Percentiles rank a stretch among this genome's conserved stretches.
Conservation (phyloP, 2,329 filamentous ascomycete species). For the Cladosporium austrohemisphaericum region DNA sequence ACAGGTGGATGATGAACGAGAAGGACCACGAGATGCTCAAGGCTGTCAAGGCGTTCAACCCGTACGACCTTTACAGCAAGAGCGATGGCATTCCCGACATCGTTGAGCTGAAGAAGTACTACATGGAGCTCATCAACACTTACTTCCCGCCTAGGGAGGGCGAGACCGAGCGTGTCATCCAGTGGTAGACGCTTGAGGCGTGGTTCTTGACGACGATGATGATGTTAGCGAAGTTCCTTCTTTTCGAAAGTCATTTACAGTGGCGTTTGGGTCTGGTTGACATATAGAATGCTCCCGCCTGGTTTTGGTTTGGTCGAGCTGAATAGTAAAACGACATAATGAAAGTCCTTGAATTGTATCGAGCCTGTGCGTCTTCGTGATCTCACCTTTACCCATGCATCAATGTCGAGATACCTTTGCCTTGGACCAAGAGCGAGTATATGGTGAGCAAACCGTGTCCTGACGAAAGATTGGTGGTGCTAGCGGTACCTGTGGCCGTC, state of each 20-base stretch:
- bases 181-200: conserved; percentile 52
- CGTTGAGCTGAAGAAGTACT: conserved; percentile 75
- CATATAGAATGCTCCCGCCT: conserved; percentile 5
- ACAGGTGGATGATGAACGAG: conserved; percentile 76
- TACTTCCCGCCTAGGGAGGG: conserved; percentile 43
- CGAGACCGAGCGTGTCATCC: conserved; percentile 53
- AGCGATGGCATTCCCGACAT: conserved; percentile 74
- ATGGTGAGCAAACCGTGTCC: too few relatives aligned
- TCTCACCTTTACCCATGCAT: too few relatives aligned
- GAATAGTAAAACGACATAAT: conserved; percentile 10
- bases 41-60: conserved; percentile 82
- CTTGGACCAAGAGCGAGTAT: too few relatives aligned
- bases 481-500: too few relatives aligned
- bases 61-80: conserved; percentile 90
- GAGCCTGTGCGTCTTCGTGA: too few relatives aligned
- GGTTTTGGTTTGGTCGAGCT: conserved; percentile 10
- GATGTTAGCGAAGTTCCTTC: background rate
- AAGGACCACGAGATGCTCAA: conserved; percentile 76
- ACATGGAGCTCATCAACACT: conserved; percentile 69
- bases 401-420: too few relatives aligned
- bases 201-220: background rate
- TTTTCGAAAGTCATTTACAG: conserved; percentile 1
- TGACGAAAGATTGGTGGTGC: too few relatives aligned
- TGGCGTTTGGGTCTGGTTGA: conserved; percentile 3
- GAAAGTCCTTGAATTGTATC: conserved; percentile 1